Conservation (phyloP, 31 red algal species). For the Endocladia muricata region DNA sequence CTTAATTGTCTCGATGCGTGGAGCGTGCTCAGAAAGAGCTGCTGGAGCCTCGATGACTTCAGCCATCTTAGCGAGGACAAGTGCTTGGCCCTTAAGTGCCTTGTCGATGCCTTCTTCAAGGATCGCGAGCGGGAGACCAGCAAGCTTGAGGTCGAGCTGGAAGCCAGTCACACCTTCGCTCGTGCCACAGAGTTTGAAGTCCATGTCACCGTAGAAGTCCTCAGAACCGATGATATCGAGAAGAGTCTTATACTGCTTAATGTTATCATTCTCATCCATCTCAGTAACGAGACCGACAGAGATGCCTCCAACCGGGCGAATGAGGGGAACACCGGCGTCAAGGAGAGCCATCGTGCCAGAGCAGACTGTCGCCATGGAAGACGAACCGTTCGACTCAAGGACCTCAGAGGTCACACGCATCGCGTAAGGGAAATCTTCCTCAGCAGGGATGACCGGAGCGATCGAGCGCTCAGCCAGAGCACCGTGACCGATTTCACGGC, state of each 20-base stretch:
- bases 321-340: conserved; percentile 91
- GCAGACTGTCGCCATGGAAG: conserved; percentile 94
- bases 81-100: no score
- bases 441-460: conserved; percentile 40
- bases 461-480: conserved; percentile 83
- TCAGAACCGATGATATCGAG: conserved; percentile 76
- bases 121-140: no score
- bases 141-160: conserved; percentile 73
- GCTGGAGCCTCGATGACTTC: no score
- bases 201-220: conserved; percentile 75
- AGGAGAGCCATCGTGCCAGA: conserved; percentile 85
- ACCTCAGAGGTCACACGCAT: conserved; percentile 81
- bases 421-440: conserved; percentile 71
- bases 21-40: no score
- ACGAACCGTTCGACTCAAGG: conserved; percentile 76
- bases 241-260: conserved; percentile 44
- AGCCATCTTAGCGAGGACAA: no score
- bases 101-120: no score
- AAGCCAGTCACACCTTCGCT: conserved; percentile 43
- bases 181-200: conserved; percentile 76
- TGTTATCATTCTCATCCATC: no score
- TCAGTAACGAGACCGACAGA: conserved; percentile 92
- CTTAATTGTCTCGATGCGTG: conserved; percentile 41
- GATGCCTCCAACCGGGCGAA: conserved; percentile 72
- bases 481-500: conserved; percentile 92